Conservation (phyloP, 2,329 filamentous ascomycete species). For the Trichophyton benhamiae region DNA sequence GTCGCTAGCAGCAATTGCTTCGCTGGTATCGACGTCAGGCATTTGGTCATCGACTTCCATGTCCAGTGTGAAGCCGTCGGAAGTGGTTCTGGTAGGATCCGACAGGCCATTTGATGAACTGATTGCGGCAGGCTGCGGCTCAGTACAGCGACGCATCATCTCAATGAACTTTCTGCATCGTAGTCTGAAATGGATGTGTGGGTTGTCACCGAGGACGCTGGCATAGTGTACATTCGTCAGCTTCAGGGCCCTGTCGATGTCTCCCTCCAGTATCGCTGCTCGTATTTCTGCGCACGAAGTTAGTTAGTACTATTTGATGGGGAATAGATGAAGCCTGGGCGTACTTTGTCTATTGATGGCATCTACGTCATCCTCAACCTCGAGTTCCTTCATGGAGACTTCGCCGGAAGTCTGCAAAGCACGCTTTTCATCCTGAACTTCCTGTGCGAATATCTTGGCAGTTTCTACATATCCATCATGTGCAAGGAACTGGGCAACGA, state of each 20-base stretch:
- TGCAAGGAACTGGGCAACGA: conserved; percentile 78
- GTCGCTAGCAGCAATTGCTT: conserved; percentile 13
- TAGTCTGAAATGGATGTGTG: conserved; percentile 75
- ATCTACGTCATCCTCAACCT: conserved; percentile 69
- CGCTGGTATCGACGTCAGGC: conserved; percentile 19
- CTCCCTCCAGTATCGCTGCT: conserved; percentile 73
- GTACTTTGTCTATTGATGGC: conserved; percentile 74
- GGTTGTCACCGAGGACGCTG: conserved; percentile 63
- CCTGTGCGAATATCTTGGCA: conserved; percentile 72
- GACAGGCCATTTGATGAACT: conserved; percentile 11
- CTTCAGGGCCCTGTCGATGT: conserved; percentile 83
- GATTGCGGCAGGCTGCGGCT: conserved; percentile 39
- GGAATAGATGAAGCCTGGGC: conserved; percentile 20
- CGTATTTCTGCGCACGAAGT: conserved; percentile 55
- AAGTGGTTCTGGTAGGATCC: conserved; percentile 28
- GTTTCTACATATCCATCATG: conserved; percentile 96
- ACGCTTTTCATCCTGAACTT: conserved; percentile 61
- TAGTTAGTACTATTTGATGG: conserved; percentile 3
- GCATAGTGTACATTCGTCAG: conserved; percentile 69
- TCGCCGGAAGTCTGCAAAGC: conserved; percentile 50
- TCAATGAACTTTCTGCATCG: conserved; percentile 89
- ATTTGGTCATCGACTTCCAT: conserved; percentile 48
- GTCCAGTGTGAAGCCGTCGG: conserved; percentile 38
- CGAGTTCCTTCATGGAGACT: conserved; percentile 45
- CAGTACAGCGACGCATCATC: conserved; percentile 68